These are phyloP conservation scores for Paraurostyla sp. DNA, from an alignment of 73 alveolate species.

Conservation along the genomic window DNA sequence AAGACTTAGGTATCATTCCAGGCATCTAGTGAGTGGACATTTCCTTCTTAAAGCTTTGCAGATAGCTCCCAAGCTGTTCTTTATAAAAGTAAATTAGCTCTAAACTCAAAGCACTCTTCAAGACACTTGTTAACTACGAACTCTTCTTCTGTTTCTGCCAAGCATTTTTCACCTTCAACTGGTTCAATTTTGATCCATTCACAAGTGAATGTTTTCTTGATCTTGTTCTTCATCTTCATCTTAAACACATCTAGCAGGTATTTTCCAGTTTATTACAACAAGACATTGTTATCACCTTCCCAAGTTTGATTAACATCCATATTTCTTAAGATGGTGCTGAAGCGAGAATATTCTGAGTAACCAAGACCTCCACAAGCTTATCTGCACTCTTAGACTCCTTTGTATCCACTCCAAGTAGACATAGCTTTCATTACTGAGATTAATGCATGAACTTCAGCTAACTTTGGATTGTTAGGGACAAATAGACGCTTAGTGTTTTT, in stretches of 20 bases:
- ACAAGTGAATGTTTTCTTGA: background rate
- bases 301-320: slow-evolving; percentile 80
- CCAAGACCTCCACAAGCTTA: slow-evolving; percentile 91
- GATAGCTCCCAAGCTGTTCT: slow-evolving; percentile 17
- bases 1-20: slow-evolving; percentile 61
- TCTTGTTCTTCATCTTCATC: slow-evolving; percentile 25
- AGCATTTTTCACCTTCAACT: slow-evolving; percentile 6
- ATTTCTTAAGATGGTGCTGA: slow-evolving; percentile 56
- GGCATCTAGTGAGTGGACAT: slow-evolving; percentile 43
- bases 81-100: slow-evolving; percentile 33
- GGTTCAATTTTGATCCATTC: slow-evolving; percentile 12
- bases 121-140: slow-evolving; percentile 42
- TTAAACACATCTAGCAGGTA: slow-evolving; percentile 5
- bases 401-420: background rate
- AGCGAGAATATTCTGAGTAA: slow-evolving; percentile 70
- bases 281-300: slow-evolving; percentile 90
- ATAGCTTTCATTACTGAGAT: slow-evolving; percentile 48
- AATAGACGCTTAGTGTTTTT: background rate
- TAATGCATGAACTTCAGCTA: slow-evolving; percentile 34
- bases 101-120: background rate
- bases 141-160: background rate
- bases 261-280: slow-evolving; percentile 82
- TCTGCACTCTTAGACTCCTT: slow-evolving; percentile 52
- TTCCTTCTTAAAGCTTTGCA: background rate
- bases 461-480: background rate